Evolutionary conservation across 305 asterid genomes (phyloP), one percentile per base, ranked within the genome.

Genomic region (Caryopteris hybrid): DNA sequence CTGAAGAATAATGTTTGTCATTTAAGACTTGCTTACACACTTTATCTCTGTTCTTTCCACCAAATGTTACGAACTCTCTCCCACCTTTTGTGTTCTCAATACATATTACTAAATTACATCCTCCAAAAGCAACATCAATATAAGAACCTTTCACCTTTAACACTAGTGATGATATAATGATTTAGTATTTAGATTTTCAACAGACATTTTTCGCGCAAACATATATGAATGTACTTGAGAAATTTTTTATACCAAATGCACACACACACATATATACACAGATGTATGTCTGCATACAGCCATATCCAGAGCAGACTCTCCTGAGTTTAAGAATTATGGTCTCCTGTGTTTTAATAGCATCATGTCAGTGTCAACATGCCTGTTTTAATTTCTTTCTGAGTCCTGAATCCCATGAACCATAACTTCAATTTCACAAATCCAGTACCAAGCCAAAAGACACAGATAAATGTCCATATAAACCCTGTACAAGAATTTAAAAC

Each of bases 121-220:
- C 47, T 13, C n/a, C 53, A 43, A 22, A 75, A 65, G 38, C 43
- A 64, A 71, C 55, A 45, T 46, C 21, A 66, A 5, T 54, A 46
- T 6, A 58, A 22, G 51, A 59, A 56, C 13, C 41, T 45, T 14
- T 47, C 41, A 22, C 71, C 27, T 36, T 18, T 60, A 36, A 46
- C 17, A 43, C 5, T 9, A 53, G 23, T 50, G 16, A 13, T 52
- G 31, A 53, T 18, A 23, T 66, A 39, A 14, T 21, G 57, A 64
- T 18, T 39, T 22, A 29, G 48, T 36, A 68, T 41, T 16, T 59
- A 9, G 46, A 51, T 52, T 48, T 39, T 41, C 45, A 3, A 17
- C 1, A 67, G 22, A 52, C 18, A 54, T 11, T 25, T 66, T 56
- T 34, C 48, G 21, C 46, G 27, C 20, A 25, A 3, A 23, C 33